Evolutionary conservation across 495 filamentous ascomycete genomes (phyloP).

Genomic region (Chaetomium tenue): DNA sequence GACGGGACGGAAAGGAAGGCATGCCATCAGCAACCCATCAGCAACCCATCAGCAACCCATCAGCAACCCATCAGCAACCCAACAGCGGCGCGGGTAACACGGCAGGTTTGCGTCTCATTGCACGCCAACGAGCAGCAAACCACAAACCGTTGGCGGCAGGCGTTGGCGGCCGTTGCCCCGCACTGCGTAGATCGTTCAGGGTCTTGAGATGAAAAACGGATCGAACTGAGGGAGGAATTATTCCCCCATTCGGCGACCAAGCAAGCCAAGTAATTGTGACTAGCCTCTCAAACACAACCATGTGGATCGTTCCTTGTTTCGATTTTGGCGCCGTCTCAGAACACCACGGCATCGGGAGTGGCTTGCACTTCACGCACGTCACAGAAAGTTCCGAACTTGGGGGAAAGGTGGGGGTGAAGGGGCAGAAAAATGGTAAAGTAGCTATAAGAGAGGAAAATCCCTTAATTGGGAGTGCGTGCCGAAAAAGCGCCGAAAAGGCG

Average conservation of each 20-base stretch:
- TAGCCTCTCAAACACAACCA: not conserved
- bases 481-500: too few species aligned
- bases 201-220: not conserved
- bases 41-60: not conserved
- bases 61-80: too few species aligned
- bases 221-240: not conserved
- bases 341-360: not conserved
- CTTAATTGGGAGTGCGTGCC: too few species aligned
- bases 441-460: too few species aligned
- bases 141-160: not conserved
- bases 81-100: not conserved
- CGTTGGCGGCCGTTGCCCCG: not conserved
- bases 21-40: not conserved
- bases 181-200: not conserved
- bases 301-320: not conserved
- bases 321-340: constrained; percentile 2
- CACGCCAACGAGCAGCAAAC: not conserved
- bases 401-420: too few species aligned
- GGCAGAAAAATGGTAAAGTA: too few species aligned
- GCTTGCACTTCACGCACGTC: too few species aligned
- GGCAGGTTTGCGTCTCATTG: not conserved
- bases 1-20: not conserved
- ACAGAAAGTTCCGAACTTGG: too few species aligned
- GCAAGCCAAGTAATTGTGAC: not conserved
- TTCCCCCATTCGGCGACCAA: not conserved